Evolutionary conservation across 768 basidiomycete genomes (phyloP).

Genomic region (Phlegmacium glaucopus): DNA sequence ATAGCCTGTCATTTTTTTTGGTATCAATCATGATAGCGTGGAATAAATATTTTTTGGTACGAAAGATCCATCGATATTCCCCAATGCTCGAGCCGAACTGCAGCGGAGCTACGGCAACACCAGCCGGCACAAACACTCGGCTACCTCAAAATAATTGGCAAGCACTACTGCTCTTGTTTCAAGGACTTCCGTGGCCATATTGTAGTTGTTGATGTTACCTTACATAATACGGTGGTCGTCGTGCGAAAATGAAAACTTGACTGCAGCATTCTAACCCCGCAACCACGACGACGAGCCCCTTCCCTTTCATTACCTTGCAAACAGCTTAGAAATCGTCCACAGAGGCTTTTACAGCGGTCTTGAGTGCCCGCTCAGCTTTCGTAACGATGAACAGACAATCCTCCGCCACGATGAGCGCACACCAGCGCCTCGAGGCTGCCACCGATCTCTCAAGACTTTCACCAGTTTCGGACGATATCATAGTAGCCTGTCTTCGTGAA

Average conservation of each 20-base stretch:
- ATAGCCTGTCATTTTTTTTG: too few species aligned
- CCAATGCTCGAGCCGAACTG: too few species aligned
- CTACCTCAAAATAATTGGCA: too few species aligned
- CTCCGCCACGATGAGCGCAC: conserved; percentile 38
- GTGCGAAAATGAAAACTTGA: conserved; percentile 14
- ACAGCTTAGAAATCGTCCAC: conserved; percentile 1
- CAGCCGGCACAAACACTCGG: too few species aligned
- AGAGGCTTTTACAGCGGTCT: conserved; percentile 15
- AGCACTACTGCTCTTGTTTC: too few species aligned
- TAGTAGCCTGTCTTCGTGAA: conserved; percentile 82
- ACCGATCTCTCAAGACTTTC: conserved; percentile 68
- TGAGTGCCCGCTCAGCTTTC: conserved; percentile 18
- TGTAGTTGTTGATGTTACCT: too few species aligned
- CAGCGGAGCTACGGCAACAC: too few species aligned
- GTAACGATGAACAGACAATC: conserved; percentile 32
- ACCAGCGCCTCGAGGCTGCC: conserved; percentile 71
- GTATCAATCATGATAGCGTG: too few species aligned
- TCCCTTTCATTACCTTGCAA: conserved; percentile 9
- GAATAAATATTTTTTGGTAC: too few species aligned
- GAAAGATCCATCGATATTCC: too few species aligned
- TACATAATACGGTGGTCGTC: not conserved
- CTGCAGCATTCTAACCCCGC: conserved; percentile 9
- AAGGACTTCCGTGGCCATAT: too few species aligned
- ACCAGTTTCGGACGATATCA: conserved; percentile 74
- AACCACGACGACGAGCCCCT: conserved; percentile 12